phyloP scores from a whole-genome alignment of 495 filamentous ascomycete genomes.

The Hyaloscypha bicolor region DNA sequence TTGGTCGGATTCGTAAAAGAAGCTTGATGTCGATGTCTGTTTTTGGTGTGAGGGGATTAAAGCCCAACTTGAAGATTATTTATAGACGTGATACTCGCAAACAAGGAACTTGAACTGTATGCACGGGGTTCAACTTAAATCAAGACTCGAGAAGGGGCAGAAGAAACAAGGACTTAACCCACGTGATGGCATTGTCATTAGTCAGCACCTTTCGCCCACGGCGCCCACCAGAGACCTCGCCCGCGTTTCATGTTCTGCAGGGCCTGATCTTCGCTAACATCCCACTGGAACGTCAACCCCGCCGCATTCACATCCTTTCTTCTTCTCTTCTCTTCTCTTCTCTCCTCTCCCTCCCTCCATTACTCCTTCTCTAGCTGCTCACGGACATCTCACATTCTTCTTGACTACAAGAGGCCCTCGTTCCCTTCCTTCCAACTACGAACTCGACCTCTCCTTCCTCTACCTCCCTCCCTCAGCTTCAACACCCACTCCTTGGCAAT shows the following conservation, averaged over 20 bases:
- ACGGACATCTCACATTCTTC: not conserved
- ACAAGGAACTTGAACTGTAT: not conserved
- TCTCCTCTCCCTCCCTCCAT: not conserved
- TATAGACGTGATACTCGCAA: not conserved
- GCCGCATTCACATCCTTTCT: not conserved
- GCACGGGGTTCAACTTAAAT: not conserved
- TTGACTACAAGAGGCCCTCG: too few species aligned
- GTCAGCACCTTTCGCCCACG: not conserved
- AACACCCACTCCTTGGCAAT: not conserved
- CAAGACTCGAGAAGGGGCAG: not conserved
- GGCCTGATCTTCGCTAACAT: constrained; percentile 22
- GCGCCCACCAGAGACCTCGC: not conserved
- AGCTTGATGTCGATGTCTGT: not conserved
- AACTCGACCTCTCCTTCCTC: not conserved
- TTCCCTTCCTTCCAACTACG: not conserved
- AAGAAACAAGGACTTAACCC: not conserved
- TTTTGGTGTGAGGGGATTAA: too few species aligned
- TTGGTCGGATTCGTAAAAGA: not conserved
- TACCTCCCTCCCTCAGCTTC: not conserved
- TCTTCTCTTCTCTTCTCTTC: not conserved
- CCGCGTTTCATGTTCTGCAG: constrained; percentile 24
- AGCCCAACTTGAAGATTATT: too few species aligned
- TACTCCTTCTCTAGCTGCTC: not conserved
- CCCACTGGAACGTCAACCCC: constrained; percentile 11
- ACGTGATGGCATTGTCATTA: not conserved